Evolutionary conservation across 2,329 filamentous ascomycete genomes (phyloP).

Genomic region (Trichoderma oligosporum): DNA sequence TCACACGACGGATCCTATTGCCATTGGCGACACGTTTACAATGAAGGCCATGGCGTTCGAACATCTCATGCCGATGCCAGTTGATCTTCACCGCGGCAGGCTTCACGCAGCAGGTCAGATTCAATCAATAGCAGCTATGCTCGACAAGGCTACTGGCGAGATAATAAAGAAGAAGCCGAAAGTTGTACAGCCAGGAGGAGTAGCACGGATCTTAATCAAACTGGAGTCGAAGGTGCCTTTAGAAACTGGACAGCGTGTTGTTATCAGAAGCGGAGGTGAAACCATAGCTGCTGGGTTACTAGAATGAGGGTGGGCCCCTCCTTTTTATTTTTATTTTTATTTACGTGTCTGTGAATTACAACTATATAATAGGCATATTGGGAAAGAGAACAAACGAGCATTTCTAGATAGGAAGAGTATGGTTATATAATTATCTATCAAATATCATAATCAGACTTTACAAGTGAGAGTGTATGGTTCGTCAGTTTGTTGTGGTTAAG

Average conservation of each 20-base stretch:
- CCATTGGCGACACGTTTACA: slow-evolving; percentile 68
- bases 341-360: neutral
- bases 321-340: too few species aligned
- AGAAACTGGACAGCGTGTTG: slow-evolving; percentile 74
- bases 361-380: neutral
- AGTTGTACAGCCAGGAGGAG: slow-evolving; percentile 72
- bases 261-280: slow-evolving; percentile 73
- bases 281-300: slow-evolving; percentile 75
- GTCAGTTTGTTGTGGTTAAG: too few species aligned
- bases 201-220: slow-evolving; percentile 74
- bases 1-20: slow-evolving; percentile 61
- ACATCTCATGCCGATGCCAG: slow-evolving; percentile 78
- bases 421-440: too few species aligned
- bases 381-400: neutral
- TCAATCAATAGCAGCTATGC: slow-evolving; percentile 62
- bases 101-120: slow-evolving; percentile 76
- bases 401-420: neutral
- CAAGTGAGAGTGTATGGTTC: too few species aligned
- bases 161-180: slow-evolving; percentile 77
- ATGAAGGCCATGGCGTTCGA: slow-evolving; percentile 88
- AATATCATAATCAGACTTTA: too few species aligned
- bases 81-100: slow-evolving; percentile 84
- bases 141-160: slow-evolving; percentile 77
- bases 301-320: slow-evolving; percentile 16
- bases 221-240: slow-evolving; percentile 71